Base-by-base conservation (phyloP, 179 eudicot species). In the Heliamphora pulchella region DNA sequence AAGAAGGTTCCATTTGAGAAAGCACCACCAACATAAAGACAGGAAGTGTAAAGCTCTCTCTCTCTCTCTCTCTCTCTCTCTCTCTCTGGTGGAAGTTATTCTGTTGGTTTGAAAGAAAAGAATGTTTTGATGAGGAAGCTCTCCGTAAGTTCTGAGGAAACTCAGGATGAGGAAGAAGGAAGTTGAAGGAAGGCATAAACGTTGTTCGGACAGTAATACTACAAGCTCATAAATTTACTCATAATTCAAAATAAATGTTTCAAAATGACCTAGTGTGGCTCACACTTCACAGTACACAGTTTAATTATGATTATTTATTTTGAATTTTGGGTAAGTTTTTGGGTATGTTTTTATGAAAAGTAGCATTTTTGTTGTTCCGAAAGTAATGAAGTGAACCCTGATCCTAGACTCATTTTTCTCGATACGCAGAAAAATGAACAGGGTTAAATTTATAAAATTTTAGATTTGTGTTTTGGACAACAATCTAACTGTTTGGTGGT, bases 171-270 rank as follows among this genome's bases (percentile, higher is more conserved):
- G 81, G 54, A 58, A 80, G 64, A 77, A 73, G 69, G 66, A 81
- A 83, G 71, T 79, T 79, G 86, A 78, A 83, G 82, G 84, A 86
- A 86, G 86, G 88, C 72, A 86, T 78, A 76, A 86, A 78, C 50
- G 78, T 83, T 81, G 79, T 57, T 59, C 13, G 0, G 31, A 31
- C 31, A 31, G 31, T 31, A 31, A 31, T 31, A 31, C 31, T 31
- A 31, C 31, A 31, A 31, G 31, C 31, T 31, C 31, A 31, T 31
- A 31, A 31, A 31, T 31, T 31, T 31, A 31, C 31, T 31, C 31
- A 31, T 31, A 31, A 31, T 31, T 31, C 31, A 31, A 31, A 31
- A 31, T 31, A 31, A 31, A 31, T 31, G 31, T 0, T 31, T 31
- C 31, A 31, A 31, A 31, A 31, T 31, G 31, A 31, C 31, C 31